These are phyloP conservation scores for Alternaria solani DNA, from an alignment of 2,329 filamentous ascomycete species.

Conservation along the genomic window DNA sequence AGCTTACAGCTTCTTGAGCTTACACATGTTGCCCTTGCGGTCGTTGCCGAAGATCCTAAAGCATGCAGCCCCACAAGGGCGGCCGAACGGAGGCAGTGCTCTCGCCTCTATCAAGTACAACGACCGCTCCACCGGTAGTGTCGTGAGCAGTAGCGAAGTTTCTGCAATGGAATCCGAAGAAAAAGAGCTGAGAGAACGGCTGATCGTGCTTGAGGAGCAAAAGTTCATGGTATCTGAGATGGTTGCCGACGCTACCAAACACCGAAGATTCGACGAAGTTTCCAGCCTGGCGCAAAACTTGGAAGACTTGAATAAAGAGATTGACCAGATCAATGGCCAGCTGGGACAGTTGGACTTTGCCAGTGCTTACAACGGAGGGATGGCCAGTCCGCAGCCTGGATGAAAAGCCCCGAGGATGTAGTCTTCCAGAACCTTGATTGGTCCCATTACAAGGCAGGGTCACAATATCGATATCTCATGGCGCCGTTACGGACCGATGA, in stretches of 20 bases:
- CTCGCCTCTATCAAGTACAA: slow-evolving; percentile 69
- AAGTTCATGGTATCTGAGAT: slow-evolving; percentile 88
- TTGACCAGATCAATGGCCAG: slow-evolving; percentile 70
- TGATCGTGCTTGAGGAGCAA: slow-evolving; percentile 90
- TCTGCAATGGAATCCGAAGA: slow-evolving; percentile 82
- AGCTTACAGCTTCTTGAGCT: slow-evolving; percentile 82
- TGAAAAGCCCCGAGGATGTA: slow-evolving; percentile 16
- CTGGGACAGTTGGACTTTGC: slow-evolving; percentile 73
- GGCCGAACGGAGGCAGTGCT: slow-evolving; percentile 51
- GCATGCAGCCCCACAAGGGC: slow-evolving; percentile 64
- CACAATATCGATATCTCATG: background rate
- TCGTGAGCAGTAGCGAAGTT: slow-evolving; percentile 65
- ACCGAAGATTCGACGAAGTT: slow-evolving; percentile 86
- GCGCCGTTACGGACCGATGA: background rate
- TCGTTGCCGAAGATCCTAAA: slow-evolving; percentile 58
- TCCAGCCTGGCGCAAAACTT: slow-evolving; percentile 79
- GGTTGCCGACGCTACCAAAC: slow-evolving; percentile 78
- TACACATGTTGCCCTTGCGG: slow-evolving; percentile 87
- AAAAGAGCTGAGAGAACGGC: slow-evolving; percentile 77
- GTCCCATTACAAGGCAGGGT: background rate
- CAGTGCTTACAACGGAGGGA: slow-evolving; percentile 54
- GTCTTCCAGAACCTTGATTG: background rate
- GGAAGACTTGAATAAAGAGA: slow-evolving; percentile 82
- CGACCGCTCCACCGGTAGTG: slow-evolving; percentile 61
- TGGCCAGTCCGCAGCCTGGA: slow-evolving; percentile 34